Conservation (phyloP, 768 basidiomycete genomes). For the Fistulinella prunicolor region DNA sequence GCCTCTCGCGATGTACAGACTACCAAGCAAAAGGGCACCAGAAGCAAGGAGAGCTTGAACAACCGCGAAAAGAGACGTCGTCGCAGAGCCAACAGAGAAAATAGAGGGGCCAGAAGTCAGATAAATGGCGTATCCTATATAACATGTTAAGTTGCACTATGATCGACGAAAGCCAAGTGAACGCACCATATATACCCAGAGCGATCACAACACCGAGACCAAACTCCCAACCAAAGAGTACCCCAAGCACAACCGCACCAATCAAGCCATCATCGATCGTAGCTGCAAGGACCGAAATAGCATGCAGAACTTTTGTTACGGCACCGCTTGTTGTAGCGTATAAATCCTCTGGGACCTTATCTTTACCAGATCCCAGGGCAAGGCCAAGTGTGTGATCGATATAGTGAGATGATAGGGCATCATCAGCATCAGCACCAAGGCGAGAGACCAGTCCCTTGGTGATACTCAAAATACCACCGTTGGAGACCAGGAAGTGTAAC, state of each 20-base stretch:
- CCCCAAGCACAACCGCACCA: constrained; percentile 64
- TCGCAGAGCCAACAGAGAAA: constrained; percentile 7
- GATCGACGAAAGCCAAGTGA: background rate
- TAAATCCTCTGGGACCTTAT: constrained; percentile 72
- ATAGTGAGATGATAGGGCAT: constrained; percentile 55
- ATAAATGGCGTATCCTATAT: constrained; percentile 17
- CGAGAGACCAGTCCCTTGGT: constrained; percentile 78
- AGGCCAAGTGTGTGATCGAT: constrained; percentile 87
- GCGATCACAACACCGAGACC: constrained; percentile 67
- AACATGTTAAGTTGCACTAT: background rate
- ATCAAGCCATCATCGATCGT: constrained; percentile 77
- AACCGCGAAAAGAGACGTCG: constrained; percentile 15
- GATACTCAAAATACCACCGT: constrained; percentile 70
- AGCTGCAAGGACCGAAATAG: constrained; percentile 64
- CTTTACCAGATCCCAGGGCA: constrained; percentile 76
- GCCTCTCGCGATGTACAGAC: constrained; percentile 26
- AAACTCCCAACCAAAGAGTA: constrained; percentile 64
- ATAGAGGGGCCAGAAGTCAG: constrained; percentile 9
- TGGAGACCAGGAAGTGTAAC: constrained; percentile 71
- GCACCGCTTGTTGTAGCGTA: constrained; percentile 6
- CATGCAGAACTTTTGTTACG: constrained; percentile 17
- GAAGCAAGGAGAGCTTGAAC: constrained; percentile 83
- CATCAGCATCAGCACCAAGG: constrained; percentile 86
- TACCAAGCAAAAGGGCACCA: constrained; percentile 74
- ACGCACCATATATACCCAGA: constrained; percentile 69